These are phyloP conservation scores for Scleroderma bovista DNA, from an alignment of 768 basidiomycete genomes.

Conservation along the genomic window DNA sequence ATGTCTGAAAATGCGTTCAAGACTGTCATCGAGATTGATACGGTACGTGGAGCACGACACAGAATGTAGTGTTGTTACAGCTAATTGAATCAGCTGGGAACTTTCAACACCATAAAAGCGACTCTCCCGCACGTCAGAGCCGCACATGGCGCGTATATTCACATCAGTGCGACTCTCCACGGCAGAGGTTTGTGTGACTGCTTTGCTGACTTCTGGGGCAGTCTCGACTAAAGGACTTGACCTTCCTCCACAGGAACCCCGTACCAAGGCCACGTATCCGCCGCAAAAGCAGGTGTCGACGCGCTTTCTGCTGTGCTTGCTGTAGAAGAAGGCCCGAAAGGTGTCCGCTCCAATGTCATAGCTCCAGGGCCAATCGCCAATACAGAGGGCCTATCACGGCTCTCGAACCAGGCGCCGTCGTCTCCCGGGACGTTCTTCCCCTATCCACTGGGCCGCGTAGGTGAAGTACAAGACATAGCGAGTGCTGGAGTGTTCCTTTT, in stretches of 20 bases:
- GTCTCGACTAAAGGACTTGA: no score
- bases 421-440: not conserved
- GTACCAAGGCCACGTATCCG: constrained; percentile 89
- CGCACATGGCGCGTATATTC: constrained; percentile 77
- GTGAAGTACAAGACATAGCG: constrained; percentile 57
- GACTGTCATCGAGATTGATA: constrained; percentile 92
- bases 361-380: constrained; percentile 77
- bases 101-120: constrained; percentile 92
- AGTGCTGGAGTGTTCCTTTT: constrained; percentile 76
- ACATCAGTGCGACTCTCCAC: constrained; percentile 87
- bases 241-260: constrained; percentile 50
- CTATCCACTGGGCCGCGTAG: constrained; percentile 46
- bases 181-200: constrained; percentile 61
- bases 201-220: not conserved
- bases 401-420: constrained; percentile 23
- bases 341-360: constrained; percentile 87
- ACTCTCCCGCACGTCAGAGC: constrained; percentile 70
- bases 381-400: constrained; percentile 72
- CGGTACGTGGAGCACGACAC: no score
- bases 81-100: constrained; percentile 70
- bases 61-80: no score
- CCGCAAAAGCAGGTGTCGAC: constrained; percentile 93
- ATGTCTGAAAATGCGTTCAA: constrained; percentile 88
- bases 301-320: constrained; percentile 82
- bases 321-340: constrained; percentile 90